Evolutionary conservation across 2,329 filamentous ascomycete genomes (phyloP).

Genomic region (Pseudodiploospora longispora): DNA sequence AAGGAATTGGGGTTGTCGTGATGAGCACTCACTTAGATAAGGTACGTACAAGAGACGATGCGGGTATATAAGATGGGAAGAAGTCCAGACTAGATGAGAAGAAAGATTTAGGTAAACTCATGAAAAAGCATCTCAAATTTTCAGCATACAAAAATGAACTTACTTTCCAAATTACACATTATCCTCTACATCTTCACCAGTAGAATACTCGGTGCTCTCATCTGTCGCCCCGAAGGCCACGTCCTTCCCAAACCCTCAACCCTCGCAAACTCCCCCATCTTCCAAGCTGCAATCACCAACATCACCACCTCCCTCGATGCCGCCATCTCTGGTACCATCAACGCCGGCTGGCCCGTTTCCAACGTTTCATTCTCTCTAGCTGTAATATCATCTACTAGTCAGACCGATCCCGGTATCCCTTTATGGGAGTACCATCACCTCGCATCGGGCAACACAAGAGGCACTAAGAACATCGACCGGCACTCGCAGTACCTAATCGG

Average conservation of each 20-base stretch:
- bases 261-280: conserved; percentile 14
- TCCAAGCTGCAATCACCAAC: conserved; percentile 20
- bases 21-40: too few relatives aligned
- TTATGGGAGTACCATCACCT: conserved; percentile 36
- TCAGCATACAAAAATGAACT: neutral
- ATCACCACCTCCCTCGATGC: conserved; percentile 21
- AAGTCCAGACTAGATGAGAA: too few relatives aligned
- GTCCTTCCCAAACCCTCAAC: conserved; percentile 23
- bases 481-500: conserved; percentile 35
- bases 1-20: too few relatives aligned
- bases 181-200: conserved; percentile 1
- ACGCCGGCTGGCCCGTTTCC: conserved; percentile 24
- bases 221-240: conserved; percentile 21
- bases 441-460: conserved; percentile 23
- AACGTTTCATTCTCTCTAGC: conserved; percentile 33
- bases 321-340: conserved; percentile 22
- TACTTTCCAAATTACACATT: conserved; percentile 1
- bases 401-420: conserved; percentile 16
- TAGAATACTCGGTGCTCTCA: conserved; percentile 10
- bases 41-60: too few relatives aligned
- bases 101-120: too few relatives aligned
- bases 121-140: too few relatives aligned
- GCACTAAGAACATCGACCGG: conserved; percentile 22
- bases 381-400: conserved; percentile 21
- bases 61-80: too few relatives aligned